Percentiles rank a stretch among this genome's conserved stretches.
Evolutionary conservation across 2,329 filamentous ascomycete genomes (phyloP).

Genomic region (Colletotrichum lini): DNA sequence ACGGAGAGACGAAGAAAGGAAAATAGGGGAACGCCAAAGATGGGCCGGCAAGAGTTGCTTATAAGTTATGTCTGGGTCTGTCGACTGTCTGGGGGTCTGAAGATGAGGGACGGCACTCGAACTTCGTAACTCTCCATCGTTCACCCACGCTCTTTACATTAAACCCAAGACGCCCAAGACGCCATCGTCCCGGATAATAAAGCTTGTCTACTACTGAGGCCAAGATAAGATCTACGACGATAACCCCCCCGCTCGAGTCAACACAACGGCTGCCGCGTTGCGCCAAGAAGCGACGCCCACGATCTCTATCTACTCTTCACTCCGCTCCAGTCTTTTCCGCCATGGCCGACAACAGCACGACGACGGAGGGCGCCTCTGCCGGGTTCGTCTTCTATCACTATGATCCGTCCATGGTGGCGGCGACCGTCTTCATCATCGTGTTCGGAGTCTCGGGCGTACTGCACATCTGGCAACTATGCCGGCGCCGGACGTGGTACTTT

Average conservation of each 20-base stretch:
- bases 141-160: neutral
- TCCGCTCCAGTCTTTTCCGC: too few species aligned
- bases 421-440: conserved; percentile 58
- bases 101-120: neutral
- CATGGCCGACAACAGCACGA: conserved; percentile 29
- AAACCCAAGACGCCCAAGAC: neutral
- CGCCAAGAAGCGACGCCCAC: neutral
- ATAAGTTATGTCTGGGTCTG: conserved; percentile 18
- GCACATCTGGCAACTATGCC: conserved; percentile 58
- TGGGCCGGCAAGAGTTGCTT: neutral
- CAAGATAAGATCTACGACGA: neutral
- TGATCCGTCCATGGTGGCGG: conserved; percentile 60
- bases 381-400: conserved; percentile 60
- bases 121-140: neutral
- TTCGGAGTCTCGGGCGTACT: conserved; percentile 57
- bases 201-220: neutral
- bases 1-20: conserved; percentile 5
- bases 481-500: conserved; percentile 65
- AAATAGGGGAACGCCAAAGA: neutral
- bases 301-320: too few species aligned
- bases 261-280: neutral
- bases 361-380: conserved; percentile 3
- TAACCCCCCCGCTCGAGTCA: neutral
- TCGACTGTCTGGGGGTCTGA: neutral
- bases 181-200: neutral